phyloP scores from a whole-genome alignment of 768 basidiomycete genomes.

The Pleurotus ostreatus region DNA sequence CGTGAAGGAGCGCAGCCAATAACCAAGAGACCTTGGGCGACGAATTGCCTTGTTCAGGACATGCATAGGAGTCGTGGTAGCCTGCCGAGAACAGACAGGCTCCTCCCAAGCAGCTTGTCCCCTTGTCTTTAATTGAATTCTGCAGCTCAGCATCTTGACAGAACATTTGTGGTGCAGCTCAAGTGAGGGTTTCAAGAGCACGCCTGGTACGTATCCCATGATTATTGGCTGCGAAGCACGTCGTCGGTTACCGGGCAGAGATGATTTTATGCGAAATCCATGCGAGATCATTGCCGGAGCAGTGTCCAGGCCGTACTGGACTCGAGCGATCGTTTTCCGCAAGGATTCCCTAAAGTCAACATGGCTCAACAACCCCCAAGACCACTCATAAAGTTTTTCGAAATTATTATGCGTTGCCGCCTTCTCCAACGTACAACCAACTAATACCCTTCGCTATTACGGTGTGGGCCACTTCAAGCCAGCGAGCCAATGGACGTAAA shows the following conservation, averaged over 20 bases:
- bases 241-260: neutral
- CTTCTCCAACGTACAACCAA: neutral
- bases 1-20: neutral
- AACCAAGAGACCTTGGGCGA: neutral
- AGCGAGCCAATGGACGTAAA: neutral
- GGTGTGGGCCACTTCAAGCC: neutral
- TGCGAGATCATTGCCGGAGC: neutral
- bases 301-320: conserved; percentile 7
- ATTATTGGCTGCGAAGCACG: neutral
- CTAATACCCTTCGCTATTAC: neutral
- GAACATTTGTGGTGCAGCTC: neutral
- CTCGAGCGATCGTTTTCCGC: neutral
- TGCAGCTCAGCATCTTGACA: neutral
- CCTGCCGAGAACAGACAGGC: neutral
- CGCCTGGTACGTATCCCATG: neutral
- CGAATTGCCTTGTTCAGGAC: neutral
- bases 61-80: neutral
- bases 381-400: neutral
- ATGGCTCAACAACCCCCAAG: conserved; percentile 8
- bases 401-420: neutral
- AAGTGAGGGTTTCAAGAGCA: neutral
- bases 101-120: neutral
- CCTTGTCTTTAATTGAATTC: neutral
- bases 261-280: neutral
- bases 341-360: conserved; percentile 1